phyloP scores from a whole-genome alignment of 306 rosid species.

The Quercus rubra region DNA sequence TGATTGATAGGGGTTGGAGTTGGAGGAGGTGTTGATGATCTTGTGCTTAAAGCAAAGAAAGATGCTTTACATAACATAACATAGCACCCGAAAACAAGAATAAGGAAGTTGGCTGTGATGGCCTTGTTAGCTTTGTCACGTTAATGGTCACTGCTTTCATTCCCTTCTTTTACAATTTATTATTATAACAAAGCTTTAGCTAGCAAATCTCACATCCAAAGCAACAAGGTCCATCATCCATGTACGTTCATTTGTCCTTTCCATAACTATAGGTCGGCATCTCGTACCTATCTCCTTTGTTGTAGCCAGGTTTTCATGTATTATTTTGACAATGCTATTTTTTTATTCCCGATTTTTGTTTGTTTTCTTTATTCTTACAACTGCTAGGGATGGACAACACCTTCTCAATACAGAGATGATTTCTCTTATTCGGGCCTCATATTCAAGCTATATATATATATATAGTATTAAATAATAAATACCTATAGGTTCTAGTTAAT shows the following conservation, averaged over 20 bases:
- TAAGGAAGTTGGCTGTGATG: not conserved
- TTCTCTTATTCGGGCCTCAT: no score
- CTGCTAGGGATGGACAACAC: not conserved
- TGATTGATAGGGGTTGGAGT: not conserved
- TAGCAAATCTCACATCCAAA: not conserved
- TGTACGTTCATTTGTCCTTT: not conserved
- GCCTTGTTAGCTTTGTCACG: not conserved
- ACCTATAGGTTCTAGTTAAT: rapidly evolving
- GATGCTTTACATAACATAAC: not conserved
- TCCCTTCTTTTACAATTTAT: not conserved
- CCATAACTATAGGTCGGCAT: not conserved
- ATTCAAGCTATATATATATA: no score
- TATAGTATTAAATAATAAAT: no score
- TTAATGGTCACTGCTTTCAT: not conserved
- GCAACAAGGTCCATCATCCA: not conserved
- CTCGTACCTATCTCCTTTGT: not conserved
- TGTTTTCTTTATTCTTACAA: not conserved
- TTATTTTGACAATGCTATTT: not conserved
- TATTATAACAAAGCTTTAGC: not conserved
- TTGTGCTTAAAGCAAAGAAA: not conserved
- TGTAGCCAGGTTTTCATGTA: not conserved
- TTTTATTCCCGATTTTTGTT: not conserved
- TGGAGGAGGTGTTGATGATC: not conserved
- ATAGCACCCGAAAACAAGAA: not conserved
- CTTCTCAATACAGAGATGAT: no score